Evolutionary conservation across 2,329 filamentous ascomycete genomes (phyloP), one percentile per base, ranked within the genome.

Genomic region (Emergomyces pasteurianus): DNA sequence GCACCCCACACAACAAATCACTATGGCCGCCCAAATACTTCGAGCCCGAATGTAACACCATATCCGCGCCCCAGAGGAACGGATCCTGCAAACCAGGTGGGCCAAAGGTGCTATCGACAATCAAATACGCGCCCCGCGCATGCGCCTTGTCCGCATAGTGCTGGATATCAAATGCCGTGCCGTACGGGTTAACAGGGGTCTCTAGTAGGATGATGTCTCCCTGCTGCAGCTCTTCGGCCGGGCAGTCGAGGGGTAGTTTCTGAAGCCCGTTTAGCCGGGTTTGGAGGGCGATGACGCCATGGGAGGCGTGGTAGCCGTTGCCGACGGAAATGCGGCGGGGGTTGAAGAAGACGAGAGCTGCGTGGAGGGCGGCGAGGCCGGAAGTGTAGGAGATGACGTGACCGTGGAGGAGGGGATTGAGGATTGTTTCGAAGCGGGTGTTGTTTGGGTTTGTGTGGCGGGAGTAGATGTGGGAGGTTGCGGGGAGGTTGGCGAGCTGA

Each of bases 1-100:
- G 77, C 21, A 95, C 87, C 26, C 94, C 94, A 70, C 89, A 95
- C 6, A 97, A 83, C 81, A 97, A 81, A 75, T 99, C 94, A 65
- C 87, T 92, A 76, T 99, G 94, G 0, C 94, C 94, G 23, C 94
- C 94, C 66, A 99, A 84, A 75, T 97, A 99, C 80, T 97, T 99
- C 21, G 92, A 96, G 3, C 91, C 94, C 58, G 83, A 88, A 75
- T 99, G 94, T 89, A 97, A 88, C 40, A 96, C 83, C 0, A 92
- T 75, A 74, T 97, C 92, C 34, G 88, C 90, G 54, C 90, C 92
- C 72, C 83, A 87, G 34, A 73, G 71, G 68, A 97, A 94, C 0
- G 94, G 92, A 68, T 96, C 89, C 72, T 90, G 87, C 62, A 99
- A 78, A 34, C 90, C 89, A 38, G 94, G 94, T 47, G 94, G 94